phyloP scores from a whole-genome alignment of 140 eudicot species.

The Stevia rebaudiana region DNA sequence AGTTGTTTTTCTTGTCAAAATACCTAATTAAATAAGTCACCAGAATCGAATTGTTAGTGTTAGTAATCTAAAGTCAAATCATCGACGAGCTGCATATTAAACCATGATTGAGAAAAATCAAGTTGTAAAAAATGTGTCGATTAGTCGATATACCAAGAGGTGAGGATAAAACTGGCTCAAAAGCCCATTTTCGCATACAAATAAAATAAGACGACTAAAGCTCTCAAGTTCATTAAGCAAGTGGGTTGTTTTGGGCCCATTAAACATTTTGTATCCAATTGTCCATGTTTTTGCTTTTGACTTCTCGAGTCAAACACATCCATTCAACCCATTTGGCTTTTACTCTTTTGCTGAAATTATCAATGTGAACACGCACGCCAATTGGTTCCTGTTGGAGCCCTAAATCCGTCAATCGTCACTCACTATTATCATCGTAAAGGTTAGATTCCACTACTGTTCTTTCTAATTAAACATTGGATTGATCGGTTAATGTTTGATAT shows the following conservation, averaged over 20 bases:
- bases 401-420: constrained; percentile 24
- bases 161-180: too few species aligned
- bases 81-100: too few species aligned
- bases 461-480: background rate
- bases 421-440: constrained; percentile 9
- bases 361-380: constrained; percentile 14
- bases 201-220: background rate
- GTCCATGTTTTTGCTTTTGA: constrained; percentile 13
- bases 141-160: too few species aligned
- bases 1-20: too few species aligned
- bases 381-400: constrained; percentile 29
- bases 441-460: background rate
- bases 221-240: background rate
- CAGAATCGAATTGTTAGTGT: too few species aligned
- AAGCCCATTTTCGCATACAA: too few species aligned
- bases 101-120: too few species aligned
- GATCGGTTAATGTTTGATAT: background rate
- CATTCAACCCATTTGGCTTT: background rate
- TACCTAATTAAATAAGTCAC: too few species aligned
- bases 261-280: background rate
- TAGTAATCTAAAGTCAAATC: too few species aligned
- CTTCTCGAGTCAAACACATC: constrained; percentile 29
- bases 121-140: too few species aligned
- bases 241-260: background rate
- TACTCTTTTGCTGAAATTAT: constrained; percentile 17